Evolutionary conservation across 352 stramenopile species (phyloP).

Genomic region (Globisporangium nunn): DNA sequence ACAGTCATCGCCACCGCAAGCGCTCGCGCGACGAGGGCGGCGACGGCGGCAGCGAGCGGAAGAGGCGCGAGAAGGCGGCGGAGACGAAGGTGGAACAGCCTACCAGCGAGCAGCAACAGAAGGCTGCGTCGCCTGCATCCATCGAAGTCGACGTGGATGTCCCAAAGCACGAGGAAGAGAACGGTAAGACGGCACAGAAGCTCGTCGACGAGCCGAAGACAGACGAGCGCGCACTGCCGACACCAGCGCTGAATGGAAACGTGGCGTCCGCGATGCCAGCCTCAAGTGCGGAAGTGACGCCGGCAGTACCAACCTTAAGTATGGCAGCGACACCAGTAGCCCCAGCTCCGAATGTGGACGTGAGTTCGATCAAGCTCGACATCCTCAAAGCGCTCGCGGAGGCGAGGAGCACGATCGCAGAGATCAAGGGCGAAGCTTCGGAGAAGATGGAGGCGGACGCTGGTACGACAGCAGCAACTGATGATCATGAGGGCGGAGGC

Average conservation of each 20-base stretch:
- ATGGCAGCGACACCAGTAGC: not conserved
- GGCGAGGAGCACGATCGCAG: slow-evolving; percentile 65
- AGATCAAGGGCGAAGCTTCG: slow-evolving; percentile 30
- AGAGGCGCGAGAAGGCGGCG: not conserved
- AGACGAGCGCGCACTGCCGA: not conserved
- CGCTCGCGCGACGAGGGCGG: slow-evolving; percentile 8
- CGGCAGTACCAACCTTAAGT: not conserved
- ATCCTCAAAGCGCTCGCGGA: slow-evolving; percentile 75
- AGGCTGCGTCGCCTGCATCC: no score
- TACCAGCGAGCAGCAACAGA: not conserved
- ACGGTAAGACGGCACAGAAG: not conserved
- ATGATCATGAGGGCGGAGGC: not conserved
- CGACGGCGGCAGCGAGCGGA: not conserved
- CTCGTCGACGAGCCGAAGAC: slow-evolving; percentile 12
- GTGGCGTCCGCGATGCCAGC: not conserved
- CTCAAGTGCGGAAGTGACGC: not conserved
- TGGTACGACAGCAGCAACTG: not conserved
- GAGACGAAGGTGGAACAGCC: not conserved
- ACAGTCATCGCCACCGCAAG: slow-evolving; percentile 14
- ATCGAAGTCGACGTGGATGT: no score
- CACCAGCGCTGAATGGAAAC: not conserved
- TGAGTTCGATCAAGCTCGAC: slow-evolving; percentile 72
- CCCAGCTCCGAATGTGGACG: slow-evolving; percentile 31
- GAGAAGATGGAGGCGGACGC: not conserved
- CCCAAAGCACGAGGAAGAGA: not conserved